A percentile compares a stretch with the other conserved stretches of the same genome.
Conservation (phyloP, 139 green algal genomes). For the Ettlia oleoabundans region DNA sequence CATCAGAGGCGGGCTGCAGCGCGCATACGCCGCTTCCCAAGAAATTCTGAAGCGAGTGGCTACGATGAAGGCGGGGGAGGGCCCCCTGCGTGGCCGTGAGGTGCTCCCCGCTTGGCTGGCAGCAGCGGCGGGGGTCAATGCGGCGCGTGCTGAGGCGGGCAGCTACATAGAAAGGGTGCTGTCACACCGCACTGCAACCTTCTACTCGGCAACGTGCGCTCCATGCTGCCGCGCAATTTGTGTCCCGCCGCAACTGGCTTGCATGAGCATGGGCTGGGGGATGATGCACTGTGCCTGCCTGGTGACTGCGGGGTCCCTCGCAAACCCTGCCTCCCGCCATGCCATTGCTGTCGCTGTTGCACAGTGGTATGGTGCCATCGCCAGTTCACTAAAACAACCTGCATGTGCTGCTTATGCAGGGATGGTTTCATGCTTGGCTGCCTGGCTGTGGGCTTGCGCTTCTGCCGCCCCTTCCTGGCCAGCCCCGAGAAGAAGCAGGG, state of each 20-base stretch:
- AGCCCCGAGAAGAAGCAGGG: constrained; percentile 38
- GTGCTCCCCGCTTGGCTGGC: constrained; percentile 42
- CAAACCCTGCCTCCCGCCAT: background rate
- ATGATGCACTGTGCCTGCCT: background rate
- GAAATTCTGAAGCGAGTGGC: constrained; percentile 30
- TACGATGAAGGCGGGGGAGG: background rate
- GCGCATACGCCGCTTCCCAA: constrained; percentile 1
- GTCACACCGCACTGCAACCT: constrained; percentile 7
- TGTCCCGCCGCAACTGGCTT: too few species aligned
- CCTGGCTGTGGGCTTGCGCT: constrained; percentile 35
- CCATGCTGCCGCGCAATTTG: background rate
- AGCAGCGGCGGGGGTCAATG: background rate
- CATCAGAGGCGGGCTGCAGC: constrained; percentile 9
- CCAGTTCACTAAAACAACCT: background rate
- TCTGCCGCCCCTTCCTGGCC: constrained; percentile 54
- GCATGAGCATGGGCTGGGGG: background rate
- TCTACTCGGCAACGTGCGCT: constrained; percentile 19
- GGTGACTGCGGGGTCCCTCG: background rate
- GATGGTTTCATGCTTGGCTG: constrained; percentile 49
- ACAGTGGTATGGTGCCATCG: background rate
- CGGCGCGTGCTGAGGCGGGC: constrained; percentile 26
- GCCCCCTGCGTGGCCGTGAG: constrained; percentile 19
- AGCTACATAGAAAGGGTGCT: constrained; percentile 34
- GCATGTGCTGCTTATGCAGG: background rate
- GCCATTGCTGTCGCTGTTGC: background rate